Conservation (phyloP, 2,329 filamentous ascomycete genomes). For the Fusarium hostae region DNA sequence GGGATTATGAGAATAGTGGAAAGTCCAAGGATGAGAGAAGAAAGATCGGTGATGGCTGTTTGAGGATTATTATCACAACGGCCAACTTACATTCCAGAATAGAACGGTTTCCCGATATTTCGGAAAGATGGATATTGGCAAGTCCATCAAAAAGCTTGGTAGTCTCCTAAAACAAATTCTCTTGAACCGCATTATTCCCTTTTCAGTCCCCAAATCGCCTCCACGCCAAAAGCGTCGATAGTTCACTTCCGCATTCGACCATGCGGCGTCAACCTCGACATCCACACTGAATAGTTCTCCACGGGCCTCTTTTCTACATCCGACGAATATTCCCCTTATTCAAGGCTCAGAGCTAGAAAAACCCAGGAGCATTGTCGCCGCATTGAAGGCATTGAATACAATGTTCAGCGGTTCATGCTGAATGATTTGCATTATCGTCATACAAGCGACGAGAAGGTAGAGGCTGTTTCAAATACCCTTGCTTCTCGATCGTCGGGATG, state of each 20-base stretch:
- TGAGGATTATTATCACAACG: neutral
- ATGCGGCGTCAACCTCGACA: slow-evolving; percentile 23
- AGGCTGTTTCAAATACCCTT: neutral
- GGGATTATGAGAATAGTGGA: neutral
- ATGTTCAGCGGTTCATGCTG: neutral
- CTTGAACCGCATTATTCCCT: neutral
- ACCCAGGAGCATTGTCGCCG: neutral
- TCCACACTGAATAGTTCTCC: neutral
- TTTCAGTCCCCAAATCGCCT: neutral
- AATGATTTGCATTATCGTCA: neutral
- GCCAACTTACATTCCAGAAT: neutral
- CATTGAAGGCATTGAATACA: neutral
- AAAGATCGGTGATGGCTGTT: neutral
- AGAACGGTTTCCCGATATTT: neutral
- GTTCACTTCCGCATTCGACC: slow-evolving; percentile 18
- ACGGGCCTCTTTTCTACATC: neutral
- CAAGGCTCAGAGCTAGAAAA: neutral
- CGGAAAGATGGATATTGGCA: neutral
- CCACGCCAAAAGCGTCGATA: neutral
- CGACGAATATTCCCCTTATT: neutral
- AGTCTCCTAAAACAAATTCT: neutral
- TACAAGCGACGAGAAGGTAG: neutral
- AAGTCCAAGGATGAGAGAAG: neutral
- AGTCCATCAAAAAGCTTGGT: neutral
- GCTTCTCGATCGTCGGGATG: neutral